phyloP scores from a whole-genome alignment of 345 rosid genomes.

The Dipteronia sinensis region DNA sequence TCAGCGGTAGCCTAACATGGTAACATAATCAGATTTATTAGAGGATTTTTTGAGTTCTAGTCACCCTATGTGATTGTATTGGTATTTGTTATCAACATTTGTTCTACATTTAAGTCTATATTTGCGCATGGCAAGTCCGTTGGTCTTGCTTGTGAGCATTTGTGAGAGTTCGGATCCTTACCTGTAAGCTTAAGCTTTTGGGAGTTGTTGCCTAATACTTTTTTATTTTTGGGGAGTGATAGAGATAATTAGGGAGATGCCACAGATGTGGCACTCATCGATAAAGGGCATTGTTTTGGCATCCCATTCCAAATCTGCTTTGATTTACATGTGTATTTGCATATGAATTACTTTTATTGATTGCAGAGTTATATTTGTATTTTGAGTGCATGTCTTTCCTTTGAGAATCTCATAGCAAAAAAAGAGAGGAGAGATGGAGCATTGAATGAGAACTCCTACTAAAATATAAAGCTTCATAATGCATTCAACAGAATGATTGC shows the following conservation, averaged over 20 bases:
- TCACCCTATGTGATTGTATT: neutral
- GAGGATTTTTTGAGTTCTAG: neutral
- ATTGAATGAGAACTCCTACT: neutral
- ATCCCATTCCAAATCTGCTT: neutral
- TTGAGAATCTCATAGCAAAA: neutral
- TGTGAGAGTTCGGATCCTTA: neutral
- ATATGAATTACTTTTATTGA: neutral
- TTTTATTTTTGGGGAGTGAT: neutral
- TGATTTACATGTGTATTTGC: neutral
- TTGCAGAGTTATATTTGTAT: neutral
- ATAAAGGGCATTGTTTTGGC: neutral
- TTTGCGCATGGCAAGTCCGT: neutral
- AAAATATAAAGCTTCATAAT: neutral
- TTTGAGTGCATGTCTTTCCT: neutral
- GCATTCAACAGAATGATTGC: slow-evolving; percentile 9
- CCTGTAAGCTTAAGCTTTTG: neutral
- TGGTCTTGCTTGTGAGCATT: neutral
- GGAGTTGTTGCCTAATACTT: neutral
- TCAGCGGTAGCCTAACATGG: neutral
- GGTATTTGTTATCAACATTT: neutral
- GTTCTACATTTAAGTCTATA: neutral
- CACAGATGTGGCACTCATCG: neutral
- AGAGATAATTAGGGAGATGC: neutral
- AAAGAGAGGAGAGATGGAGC: neutral
- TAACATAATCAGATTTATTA: neutral